Evolutionary conservation across 768 basidiomycete species (phyloP), one percentile per base, ranked within the genome.

Genomic region (Hypsizygus marmoreus): DNA sequence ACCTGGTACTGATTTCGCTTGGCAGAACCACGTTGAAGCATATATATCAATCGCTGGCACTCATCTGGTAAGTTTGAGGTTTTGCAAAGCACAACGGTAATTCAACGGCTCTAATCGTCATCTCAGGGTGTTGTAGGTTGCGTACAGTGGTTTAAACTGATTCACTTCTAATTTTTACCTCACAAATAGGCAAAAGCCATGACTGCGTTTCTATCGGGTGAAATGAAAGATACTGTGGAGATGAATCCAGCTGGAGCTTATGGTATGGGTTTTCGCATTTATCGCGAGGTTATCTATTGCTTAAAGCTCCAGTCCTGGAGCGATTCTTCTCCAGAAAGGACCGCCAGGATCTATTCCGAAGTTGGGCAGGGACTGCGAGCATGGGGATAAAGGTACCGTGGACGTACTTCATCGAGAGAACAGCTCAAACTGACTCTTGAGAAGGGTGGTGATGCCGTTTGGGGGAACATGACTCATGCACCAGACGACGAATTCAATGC

Each of bases 281-380:
- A n/a, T n/a, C n/a, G n/a, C n/a, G n/a, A n/a, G n/a, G n/a, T n/a
- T n/a, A n/a, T n/a, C n/a, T n/a, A n/a, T n/a, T n/a, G n/a, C n/a
- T n/a, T n/a, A n/a, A n/a, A n/a, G n/a, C n/a, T 28, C 19, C 45
- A 91, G 88, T 92, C 2, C 73, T 90, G 5, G 88, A 91, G 56
- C 79, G 85, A 26, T 95, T 97, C 72, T 97, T 99, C 64, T 94
- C 91, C 0, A 75, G 91, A 29, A 83, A 78, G 33, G 97, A 99
- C 64, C 79, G 95, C 0, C 90, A 89, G 48, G 83, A 80, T 40
- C 74, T 99, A 9, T 97, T 99, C 73, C 77, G 92, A 22, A 89
- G 86, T 59, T 99, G 95, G 95, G 91, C 91, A 6, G 95, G 95
- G 24, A 88, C 91, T 53, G 92, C 88, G 17, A 89, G 90, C 54